Base-by-base conservation (phyloP, 179 eudicot genomes). In the Heliamphora pulchella region DNA sequence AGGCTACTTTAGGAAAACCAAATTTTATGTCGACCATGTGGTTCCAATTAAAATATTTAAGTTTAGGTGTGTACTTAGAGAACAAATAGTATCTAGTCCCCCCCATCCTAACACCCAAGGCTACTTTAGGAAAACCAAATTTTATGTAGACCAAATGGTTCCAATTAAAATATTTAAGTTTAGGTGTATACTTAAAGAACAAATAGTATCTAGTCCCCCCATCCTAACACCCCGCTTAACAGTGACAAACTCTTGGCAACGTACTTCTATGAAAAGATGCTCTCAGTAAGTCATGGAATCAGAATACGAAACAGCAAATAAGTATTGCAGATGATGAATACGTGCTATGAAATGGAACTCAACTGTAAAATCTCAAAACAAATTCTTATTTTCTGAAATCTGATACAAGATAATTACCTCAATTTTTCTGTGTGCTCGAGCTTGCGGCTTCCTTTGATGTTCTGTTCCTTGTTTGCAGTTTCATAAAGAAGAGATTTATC, bases 381-480 rank as follows among this genome's bases (percentile, higher is more conserved):
- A 22, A 20, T 20, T 18, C 11, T 20, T 6, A 1, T 18, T 48
- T 8, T 9, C 31, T 5, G 3, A 39, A 62, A 31, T 20, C 9
- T 3, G 54, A 1, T 0, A 17, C 46, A 11, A 44, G 20, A 43
- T 71, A 15, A 54, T 80, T 84, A 86, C 89, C 80, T 82, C 20
- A 84, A 71, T 8, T 78, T 75, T 17, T 75, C 72, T 0, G 89
- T 86, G 74, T 82, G 89, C 71, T 82, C 85, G 2, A 89, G 86
- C 81, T 87, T 87, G 67, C 87, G 84, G 79, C 88, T 85, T 71
- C 87, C 87, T 10, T n/a, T 9, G 47, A 82, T 84, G 73, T n/a
- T 71, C 10, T 80, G 80, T 59, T 79, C 85, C 8, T 66, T 80
- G n/a, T 84, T 85, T 61, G 78, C 51, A 76, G 82, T 84, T 78